Conservation (phyloP, 2,329 filamentous ascomycete genomes). For the Botrytis sinoallii region DNA sequence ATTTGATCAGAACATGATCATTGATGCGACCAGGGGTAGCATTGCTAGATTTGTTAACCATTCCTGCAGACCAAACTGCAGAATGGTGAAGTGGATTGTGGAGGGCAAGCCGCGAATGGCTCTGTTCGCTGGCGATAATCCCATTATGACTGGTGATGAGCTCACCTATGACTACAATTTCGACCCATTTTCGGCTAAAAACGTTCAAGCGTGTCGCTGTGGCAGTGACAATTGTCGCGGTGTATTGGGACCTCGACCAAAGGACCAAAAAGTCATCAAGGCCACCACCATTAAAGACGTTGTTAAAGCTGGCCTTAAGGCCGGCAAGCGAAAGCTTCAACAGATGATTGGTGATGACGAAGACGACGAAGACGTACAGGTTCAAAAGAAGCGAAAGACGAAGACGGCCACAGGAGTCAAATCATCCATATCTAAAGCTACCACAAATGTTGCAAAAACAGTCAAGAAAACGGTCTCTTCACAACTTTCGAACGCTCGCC, state of each 20-base stretch:
- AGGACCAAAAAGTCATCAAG: constrained; percentile 51
- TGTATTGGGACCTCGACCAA: constrained; percentile 59
- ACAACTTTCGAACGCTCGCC: constrained; percentile 28
- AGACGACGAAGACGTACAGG: constrained; percentile 26
- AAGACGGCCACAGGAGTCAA: constrained; percentile 41
- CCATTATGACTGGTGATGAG: constrained; percentile 93
- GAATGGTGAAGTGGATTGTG: constrained; percentile 98
- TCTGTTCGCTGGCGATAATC: constrained; percentile 84
- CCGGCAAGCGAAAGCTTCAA: constrained; percentile 56
- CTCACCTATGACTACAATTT: constrained; percentile 89
- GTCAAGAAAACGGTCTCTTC: constrained; percentile 42
- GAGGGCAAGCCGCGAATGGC: constrained; percentile 93
- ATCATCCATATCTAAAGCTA: constrained; percentile 36
- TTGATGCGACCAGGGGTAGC: constrained; percentile 92
- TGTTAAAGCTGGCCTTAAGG: constrained; percentile 43
- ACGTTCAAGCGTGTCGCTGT: constrained; percentile 64
- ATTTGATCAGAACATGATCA: constrained; percentile 97
- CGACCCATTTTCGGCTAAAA: constrained; percentile 66
- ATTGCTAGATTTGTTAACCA: constrained; percentile 98
- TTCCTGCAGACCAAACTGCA: constrained; percentile 92
- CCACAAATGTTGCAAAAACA: constrained; percentile 39
- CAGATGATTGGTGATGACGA: constrained; percentile 45
- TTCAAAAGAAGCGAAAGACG: constrained; percentile 49
- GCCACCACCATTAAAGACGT: constrained; percentile 39
- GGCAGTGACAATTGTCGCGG: constrained; percentile 62